Base-by-base conservation (phyloP, 352 stramenopile species). In the Phytophthora gonapodyides region DNA sequence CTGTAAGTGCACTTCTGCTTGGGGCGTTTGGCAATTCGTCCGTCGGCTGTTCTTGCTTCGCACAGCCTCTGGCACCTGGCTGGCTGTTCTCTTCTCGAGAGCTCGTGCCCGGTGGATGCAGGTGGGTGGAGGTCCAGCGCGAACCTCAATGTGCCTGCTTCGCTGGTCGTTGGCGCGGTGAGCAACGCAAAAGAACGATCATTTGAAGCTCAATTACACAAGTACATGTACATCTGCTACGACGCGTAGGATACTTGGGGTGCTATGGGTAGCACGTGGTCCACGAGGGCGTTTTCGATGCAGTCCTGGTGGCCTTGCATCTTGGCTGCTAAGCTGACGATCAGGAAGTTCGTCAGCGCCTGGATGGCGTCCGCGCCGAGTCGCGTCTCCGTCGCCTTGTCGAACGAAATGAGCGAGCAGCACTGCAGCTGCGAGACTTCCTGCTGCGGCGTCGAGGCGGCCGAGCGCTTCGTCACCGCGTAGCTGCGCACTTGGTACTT, bases 201-300 rank as follows among this genome's bases (percentile, higher is more conserved):
- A 27, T 27, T 27, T 27, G 24, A 27, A 3, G 24, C 24, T 27
- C 24, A 27, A 27, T 27, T 27, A 27, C 24, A 27, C 24, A 27
- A 27, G 24, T 27, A 27, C 24, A 27, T 27, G 3, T 24, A 3
- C 24, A 6, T 27, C 2, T 6, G 27, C 9, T 35, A n/a, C 9
- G 17, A 3, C 24, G 24, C 9, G 47, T 15, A 51, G 34, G 16
- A 17, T 15, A 50, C 30, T 53, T 62, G 41, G 2, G 53, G 35
- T 40, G 16, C 21, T 11, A 57, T 27, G 24, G 24, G 41, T 34
- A 73, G 59, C 11, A 46, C 43, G 16, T 67, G 47, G 19, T 73
- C 67, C 24, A 76, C 50, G 15, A 81, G 67, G 15, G 71, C 60
- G 17, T 70, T 65, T 35, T 70, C 62, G 16, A 70, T 70, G 27